Base-by-base conservation (phyloP, 2,329 filamentous ascomycete species). In the Monilinia aucupariae region DNA sequence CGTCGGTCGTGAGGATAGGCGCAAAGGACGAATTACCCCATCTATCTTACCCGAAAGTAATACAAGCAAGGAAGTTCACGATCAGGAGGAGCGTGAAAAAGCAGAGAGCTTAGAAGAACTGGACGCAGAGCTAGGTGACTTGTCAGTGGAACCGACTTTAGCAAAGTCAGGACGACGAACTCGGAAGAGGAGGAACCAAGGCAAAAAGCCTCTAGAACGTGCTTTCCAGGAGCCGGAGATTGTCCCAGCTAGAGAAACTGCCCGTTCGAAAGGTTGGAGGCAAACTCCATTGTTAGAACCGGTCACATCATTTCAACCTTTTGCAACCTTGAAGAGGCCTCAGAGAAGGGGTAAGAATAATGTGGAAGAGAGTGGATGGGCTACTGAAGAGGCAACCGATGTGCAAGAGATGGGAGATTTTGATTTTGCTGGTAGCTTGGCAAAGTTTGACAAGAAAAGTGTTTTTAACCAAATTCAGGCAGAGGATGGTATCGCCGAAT, bases 391-490 rank as follows among this genome's bases (percentile, higher is more conserved):
- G 72, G 92, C 93, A 27, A 97, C 91, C 0, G 94, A 97, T 73
- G 90, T 94, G 27, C 90, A 93, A 76, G 93, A 96, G 73, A 84
- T 94, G 80, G 91, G 90, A 13, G 94, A 97, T 65, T 97, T 97
- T 70, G 93, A 97, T 75, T 97, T 97, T 71, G 87, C 90, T 70
- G 87, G 86, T 61, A 92, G 92, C 68, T 81, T 97, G 39, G 92
- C 91, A 53, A 96, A 96, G 72, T 97, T 97, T 71, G 92, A 97
- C 78, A 97, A 97, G 78, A 85, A 88, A 62, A 87, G 87, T 1
- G 85, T 97, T 10, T 99, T 99, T 73, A 89, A 93, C 68, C 88
- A 97, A 75, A 94, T 97, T 75, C 83, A 91, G 64, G 91, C 90
- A 68, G 91, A 96, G 63, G 93, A 97, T 70, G 87, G 85, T 37